These are phyloP conservation scores for Clarireedia paspali DNA, from an alignment of 2,329 filamentous ascomycete genomes.

Conservation along the genomic window DNA sequence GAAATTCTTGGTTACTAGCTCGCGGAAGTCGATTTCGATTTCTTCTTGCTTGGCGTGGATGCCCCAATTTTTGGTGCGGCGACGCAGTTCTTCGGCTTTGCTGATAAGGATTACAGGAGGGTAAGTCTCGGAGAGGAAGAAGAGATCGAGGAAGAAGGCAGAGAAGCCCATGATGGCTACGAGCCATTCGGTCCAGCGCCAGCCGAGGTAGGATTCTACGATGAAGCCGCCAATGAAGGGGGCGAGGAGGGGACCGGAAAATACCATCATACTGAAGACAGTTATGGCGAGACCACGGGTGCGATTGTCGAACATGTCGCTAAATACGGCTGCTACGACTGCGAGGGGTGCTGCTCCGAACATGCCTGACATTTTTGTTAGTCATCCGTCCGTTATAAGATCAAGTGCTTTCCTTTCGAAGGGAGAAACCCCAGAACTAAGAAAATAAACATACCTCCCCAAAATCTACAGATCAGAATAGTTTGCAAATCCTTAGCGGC, in stretches of 20 bases:
- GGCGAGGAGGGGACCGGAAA: constrained; percentile 58
- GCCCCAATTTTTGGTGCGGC: constrained; percentile 60
- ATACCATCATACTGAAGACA: constrained; percentile 54
- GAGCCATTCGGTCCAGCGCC: constrained; percentile 68
- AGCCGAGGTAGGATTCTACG: constrained; percentile 52
- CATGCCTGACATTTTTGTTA: constrained; percentile 32
- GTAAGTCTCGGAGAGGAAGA: constrained; percentile 64
- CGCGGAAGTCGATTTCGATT: constrained; percentile 57
- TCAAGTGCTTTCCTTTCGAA: no score
- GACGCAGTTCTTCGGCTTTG: constrained; percentile 54
- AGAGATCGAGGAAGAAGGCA: constrained; percentile 49
- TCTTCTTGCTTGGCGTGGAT: constrained; percentile 67
- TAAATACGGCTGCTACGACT: constrained; percentile 63
- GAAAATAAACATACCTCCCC: constrained; percentile 47
- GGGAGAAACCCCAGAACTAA: neutral
- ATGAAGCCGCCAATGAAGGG: constrained; percentile 66
- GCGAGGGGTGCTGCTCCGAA: constrained; percentile 63
- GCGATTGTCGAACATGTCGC: constrained; percentile 62
- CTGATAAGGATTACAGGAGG: constrained; percentile 56
- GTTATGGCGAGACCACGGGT: constrained; percentile 51
- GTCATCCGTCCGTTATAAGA: no score
- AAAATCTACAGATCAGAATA: constrained; percentile 65
- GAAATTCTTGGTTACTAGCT: constrained; percentile 52
- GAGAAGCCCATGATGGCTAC: constrained; percentile 54
- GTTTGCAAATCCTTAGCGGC: constrained; percentile 61